A percentile compares a stretch with the other conserved stretches of the same genome.
These are phyloP conservation scores for Hymenoscyphus repandus DNA, from an alignment of 2,329 filamentous ascomycete genomes.

Conservation along the genomic window DNA sequence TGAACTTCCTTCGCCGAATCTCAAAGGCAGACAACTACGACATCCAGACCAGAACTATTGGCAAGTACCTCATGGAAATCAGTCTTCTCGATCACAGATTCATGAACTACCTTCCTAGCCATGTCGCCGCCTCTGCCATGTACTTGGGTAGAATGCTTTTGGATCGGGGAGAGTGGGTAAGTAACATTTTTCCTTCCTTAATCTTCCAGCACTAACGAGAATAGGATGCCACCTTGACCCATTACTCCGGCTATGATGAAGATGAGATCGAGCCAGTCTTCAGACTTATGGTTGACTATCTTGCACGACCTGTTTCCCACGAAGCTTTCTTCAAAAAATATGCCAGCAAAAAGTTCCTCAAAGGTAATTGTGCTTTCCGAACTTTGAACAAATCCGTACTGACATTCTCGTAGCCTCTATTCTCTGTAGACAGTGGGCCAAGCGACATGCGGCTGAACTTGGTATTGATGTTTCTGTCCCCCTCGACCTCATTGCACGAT, in stretches of 20 bases:
- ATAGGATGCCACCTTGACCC: conserved; percentile 75
- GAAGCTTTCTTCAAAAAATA: conserved; percentile 99
- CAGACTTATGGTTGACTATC: conserved; percentile 92
- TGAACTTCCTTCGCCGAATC: conserved; percentile 98
- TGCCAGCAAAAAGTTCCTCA: conserved; percentile 98
- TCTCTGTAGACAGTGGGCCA: conserved; percentile 87
- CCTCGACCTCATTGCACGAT: conserved; percentile 27
- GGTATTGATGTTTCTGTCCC: conserved; percentile 39
- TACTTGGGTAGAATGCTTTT: conserved; percentile 88
- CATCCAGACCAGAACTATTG: conserved; percentile 92
- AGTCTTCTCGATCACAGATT: conserved; percentile 93
- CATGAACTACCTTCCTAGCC: conserved; percentile 82
- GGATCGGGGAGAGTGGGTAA: conserved; percentile 85
- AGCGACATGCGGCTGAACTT: conserved; percentile 62
- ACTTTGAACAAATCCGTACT: conserved; percentile 21
- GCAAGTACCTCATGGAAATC: conserved; percentile 97
- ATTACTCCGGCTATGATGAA: conserved; percentile 91
- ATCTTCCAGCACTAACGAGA: conserved; percentile 24
- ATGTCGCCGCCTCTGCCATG: conserved; percentile 89
- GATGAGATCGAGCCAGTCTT: conserved; percentile 91
- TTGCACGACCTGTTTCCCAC: conserved; percentile 82
- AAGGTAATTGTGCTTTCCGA: conserved; percentile 58
- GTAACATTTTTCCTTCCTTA: conserved; percentile 30
- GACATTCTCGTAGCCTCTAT: conserved; percentile 64
- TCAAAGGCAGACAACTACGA: conserved; percentile 99